These are phyloP conservation scores for Imleria badia DNA, from an alignment of 768 basidiomycete species.

Conservation along the genomic window DNA sequence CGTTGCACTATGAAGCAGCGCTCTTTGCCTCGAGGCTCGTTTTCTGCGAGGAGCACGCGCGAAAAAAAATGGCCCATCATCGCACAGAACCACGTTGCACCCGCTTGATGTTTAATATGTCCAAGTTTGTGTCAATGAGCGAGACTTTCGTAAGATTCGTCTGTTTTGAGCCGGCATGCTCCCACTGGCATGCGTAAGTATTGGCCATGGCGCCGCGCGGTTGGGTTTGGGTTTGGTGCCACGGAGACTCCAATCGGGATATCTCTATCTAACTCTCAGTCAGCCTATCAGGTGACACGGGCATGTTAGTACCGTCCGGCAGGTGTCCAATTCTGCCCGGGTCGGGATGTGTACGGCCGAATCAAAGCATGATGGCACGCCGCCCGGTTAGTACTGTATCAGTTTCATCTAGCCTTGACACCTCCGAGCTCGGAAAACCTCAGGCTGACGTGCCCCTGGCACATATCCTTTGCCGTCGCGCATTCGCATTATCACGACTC, in stretches of 20 bases:
- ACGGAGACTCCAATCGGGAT: background rate
- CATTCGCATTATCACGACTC: background rate
- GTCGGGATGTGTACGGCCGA: background rate
- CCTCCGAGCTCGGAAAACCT: slow-evolving; percentile 12
- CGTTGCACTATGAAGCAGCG: background rate
- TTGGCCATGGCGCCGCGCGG: background rate
- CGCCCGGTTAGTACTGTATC: background rate
- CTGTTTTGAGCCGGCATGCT: background rate
- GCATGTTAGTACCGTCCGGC: background rate
- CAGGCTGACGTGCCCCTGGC: background rate
- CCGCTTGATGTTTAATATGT: slow-evolving; percentile 3
- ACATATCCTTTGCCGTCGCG: background rate
- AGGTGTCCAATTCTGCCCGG: background rate
- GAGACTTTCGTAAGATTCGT: background rate
- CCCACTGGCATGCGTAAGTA: too few species aligned
- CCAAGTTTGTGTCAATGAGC: slow-evolving; percentile 10
- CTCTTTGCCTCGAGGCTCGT: slow-evolving; percentile 3
- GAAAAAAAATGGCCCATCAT: background rate
- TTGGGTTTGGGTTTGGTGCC: background rate
- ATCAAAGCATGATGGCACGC: background rate
- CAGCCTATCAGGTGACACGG: background rate
- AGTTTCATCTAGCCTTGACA: background rate
- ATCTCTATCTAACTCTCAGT: background rate
- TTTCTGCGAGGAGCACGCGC: slow-evolving; percentile 2
- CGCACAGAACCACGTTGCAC: slow-evolving; percentile 1